A percentile compares a stretch with the other conserved stretches of the same genome.
Conservation (phyloP, 2,329 filamentous ascomycete genomes). For the Clarireedia monteithiana region DNA sequence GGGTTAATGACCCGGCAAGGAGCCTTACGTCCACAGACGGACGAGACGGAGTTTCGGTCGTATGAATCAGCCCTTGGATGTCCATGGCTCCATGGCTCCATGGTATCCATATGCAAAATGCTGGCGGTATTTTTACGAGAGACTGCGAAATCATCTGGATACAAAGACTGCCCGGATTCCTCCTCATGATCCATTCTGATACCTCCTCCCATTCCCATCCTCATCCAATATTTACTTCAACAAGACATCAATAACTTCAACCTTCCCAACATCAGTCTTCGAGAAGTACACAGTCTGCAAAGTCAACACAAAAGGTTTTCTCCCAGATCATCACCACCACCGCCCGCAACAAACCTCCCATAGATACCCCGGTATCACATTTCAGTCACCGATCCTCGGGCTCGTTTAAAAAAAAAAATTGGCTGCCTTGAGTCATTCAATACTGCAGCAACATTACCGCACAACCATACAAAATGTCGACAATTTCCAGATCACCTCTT, state of each 20-base stretch:
- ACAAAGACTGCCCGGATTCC: conserved; percentile 9
- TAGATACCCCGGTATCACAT: conserved; percentile 3
- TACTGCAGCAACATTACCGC: conserved; percentile 10
- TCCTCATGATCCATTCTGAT: background rate
- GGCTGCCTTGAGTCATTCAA: conserved; percentile 24
- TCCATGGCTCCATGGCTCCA: background rate
- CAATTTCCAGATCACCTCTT: conserved; percentile 18
- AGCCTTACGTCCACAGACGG: conserved; percentile 5
- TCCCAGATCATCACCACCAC: background rate
- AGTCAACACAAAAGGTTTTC: background rate
- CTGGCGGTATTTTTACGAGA: background rate
- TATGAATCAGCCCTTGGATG: conserved; percentile 8
- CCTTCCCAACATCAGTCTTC: background rate
- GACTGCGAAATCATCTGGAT: conserved; percentile 3
- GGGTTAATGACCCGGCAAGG: background rate
- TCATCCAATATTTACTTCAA: background rate
- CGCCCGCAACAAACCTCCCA: background rate
- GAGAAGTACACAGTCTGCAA: background rate
- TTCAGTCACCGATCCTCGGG: conserved; percentile 19
- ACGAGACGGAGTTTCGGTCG: conserved; percentile 8
- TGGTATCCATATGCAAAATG: background rate
- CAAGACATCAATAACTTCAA: background rate
- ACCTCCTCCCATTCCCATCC: background rate
- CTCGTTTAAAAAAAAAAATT: conserved; percentile 19
- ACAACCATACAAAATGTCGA: conserved; percentile 23